A percentile compares a stretch with the other conserved stretches of the same genome.
phyloP scores from a whole-genome alignment of 1,284 basidiomycete genomes.

The Ceraceosorus guamensis region DNA sequence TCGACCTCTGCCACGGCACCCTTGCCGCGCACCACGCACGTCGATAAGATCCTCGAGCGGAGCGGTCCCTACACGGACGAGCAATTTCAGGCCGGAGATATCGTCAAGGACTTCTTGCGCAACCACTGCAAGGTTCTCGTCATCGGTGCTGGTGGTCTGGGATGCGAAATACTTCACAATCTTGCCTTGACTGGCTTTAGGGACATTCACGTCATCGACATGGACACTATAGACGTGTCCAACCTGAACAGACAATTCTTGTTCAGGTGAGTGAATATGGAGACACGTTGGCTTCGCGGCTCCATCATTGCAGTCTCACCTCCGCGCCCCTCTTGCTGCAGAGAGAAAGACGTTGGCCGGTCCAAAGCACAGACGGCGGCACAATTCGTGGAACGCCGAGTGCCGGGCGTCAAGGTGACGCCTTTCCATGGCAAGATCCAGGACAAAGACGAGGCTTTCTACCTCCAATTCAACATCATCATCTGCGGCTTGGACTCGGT shows the following conservation, averaged over 20 bases:
- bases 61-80: conserved; percentile 55
- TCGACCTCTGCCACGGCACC: no score
- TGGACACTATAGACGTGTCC: conserved; percentile 99
- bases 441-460: conserved; percentile 92
- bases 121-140: conserved; percentile 84
- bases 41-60: conserved; percentile 64
- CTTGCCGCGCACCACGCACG: conserved; percentile 18
- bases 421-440: conserved; percentile 97
- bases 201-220: conserved; percentile 98
- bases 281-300: neutral
- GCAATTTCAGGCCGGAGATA: conserved; percentile 22
- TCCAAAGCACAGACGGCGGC: conserved; percentile 91
- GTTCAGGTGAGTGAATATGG: conserved; percentile 63
- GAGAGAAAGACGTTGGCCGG: conserved; percentile 81
- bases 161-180: conserved; percentile 47
- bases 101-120: conserved; percentile 68
- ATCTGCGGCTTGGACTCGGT: conserved; percentile 98
- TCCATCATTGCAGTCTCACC: neutral
- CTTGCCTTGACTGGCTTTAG: conserved; percentile 69
- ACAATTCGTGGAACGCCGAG: conserved; percentile 73
- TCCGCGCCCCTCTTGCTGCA: conserved; percentile 44
- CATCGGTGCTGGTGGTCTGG: conserved; percentile 57
- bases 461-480: conserved; percentile 91
- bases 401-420: conserved; percentile 86
- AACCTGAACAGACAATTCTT: conserved; percentile 98